Base-by-base conservation (phyloP, 2,329 filamentous ascomycete species). In the Colletotrichum somersetense region DNA sequence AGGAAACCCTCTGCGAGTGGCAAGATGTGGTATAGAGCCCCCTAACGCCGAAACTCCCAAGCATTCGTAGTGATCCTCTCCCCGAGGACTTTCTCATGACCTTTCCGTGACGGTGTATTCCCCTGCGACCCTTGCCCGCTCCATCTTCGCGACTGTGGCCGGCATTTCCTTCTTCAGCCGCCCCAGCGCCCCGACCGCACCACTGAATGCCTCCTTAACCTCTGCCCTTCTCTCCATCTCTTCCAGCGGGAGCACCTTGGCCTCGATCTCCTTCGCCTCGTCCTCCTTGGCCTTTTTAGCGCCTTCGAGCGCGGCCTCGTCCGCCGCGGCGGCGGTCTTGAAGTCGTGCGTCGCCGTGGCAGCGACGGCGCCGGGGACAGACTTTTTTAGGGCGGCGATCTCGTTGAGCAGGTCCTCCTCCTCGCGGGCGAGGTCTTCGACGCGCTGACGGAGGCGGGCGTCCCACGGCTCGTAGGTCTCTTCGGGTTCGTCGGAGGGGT, bases 381-480 rank as follows among this genome's bases (percentile, higher is more conserved):
- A 80, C 73, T 86, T 85, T 79, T 90, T 90, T n/a, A 90, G 83
- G 40, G 83, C 81, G 10, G 90, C 89, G 75, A 92, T 90, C 76
- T 91, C 88, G 75, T 89, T 87, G 56, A 91, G 86, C 3, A 92
- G 84, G 76, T 89, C 89, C 77, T 91, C 89, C 75, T 92, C 90
- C 71, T 90, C 85, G 72, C 87, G 83, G 72, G 88, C 85, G n/a
- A 91, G 85, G 48, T 88, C 86, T 77, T 89, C 88, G 75, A 91
- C 87, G 75, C 85, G 86, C 73, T 85, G 83, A 77, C 89, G 89
- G 75, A 88, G 86, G 78, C 87, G 87, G 4, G 83, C 80, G 82
- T 91, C 88, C 77, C 91, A 91, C 42, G 89, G 86, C 76, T 90
- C 89, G 82, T 89, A 89, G 71, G 82, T 80, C 56, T 84, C 82